Percentiles rank a stretch among this genome's conserved stretches.
phyloP scores from a whole-genome alignment of 164 flowering plant species.

The Tetrastigma voinierianum region DNA sequence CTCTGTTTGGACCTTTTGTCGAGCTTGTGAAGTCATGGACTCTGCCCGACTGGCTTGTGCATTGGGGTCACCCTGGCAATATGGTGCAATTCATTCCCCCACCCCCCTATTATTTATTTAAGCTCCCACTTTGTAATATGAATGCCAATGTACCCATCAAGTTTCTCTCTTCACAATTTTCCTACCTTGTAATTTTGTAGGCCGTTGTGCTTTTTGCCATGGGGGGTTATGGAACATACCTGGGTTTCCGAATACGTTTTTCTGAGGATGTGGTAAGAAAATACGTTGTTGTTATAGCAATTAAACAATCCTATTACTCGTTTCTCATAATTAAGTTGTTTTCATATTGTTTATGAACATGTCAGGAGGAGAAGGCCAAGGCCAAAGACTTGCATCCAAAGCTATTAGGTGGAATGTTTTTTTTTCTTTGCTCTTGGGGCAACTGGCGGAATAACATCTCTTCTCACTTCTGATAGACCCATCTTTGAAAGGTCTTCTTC shows the following conservation, averaged over 20 bases:
- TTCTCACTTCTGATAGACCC: slow-evolving; percentile 85
- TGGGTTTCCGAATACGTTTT: slow-evolving; percentile 74
- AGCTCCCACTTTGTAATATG: neutral
- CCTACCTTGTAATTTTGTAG: slow-evolving; percentile 26
- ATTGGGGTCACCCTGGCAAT: slow-evolving; percentile 98
- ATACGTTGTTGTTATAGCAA: too few relatives aligned
- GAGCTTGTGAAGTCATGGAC: slow-evolving; percentile 69
- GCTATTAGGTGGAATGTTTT: slow-evolving; percentile 90
- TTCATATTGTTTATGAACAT: neutral
- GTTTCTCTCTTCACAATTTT: neutral
- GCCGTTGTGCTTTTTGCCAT: slow-evolving; percentile 95
- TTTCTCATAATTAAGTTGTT: neutral
- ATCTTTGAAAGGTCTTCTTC: slow-evolving; percentile 74
- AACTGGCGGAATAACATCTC: slow-evolving; percentile 84
- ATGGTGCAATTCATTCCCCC: slow-evolving; percentile 46
- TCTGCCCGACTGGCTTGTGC: slow-evolving; percentile 93
- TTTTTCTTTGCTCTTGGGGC: slow-evolving; percentile 97
- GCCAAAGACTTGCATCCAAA: slow-evolving; percentile 98
- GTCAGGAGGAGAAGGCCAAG: slow-evolving; percentile 87
- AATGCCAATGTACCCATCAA: neutral
- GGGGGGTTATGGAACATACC: slow-evolving; percentile 97
- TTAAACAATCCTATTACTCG: neutral
- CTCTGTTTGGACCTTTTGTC: slow-evolving; percentile 68
- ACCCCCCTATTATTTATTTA: neutral
- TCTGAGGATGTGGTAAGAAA: slow-evolving; percentile 74